Base-by-base conservation (phyloP, 2,329 filamentous ascomycete genomes). In the Aspergillus clavatus region DNA sequence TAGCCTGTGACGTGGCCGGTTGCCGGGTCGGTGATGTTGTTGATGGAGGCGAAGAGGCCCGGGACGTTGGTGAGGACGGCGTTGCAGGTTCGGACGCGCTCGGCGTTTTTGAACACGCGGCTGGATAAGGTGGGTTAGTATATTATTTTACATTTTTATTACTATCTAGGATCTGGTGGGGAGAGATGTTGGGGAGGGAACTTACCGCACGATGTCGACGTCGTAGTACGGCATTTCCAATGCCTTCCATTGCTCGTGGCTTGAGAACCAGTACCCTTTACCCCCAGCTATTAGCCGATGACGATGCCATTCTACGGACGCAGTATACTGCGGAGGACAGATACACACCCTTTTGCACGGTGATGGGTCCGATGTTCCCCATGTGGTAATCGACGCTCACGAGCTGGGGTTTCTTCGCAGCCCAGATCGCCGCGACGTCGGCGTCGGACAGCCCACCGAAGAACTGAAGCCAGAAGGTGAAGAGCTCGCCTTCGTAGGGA, bases 181-280 rank as follows among this genome's bases (percentile, higher is more conserved):
- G 10, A 4, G 3, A 3, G 29, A 18, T 7, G 5, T 8, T 16
- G 29, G 11, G 4, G 0, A 5, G n/a, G 14, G 26, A 16, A 51
- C 50, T 63, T 43, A 55, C 67, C 58, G 57, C 8, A 72, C 59
- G 35, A 72, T 61, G 19, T 70, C 62, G 18, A 72, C 57, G 31
- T 72, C 69, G 41, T 65, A 68, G 45, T 72, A 72, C 0, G 70
- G 70, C 48, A 72, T 58, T 55, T 72, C 64, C 18, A 73, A 51
- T 4, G 68, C 62, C 31, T 72, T 73, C 69, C 70, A 72, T 3
- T 61, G 63, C 40, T 73, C 69, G 29, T 72, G 68, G 28, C 59
- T 62, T 6, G 68, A 70, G 51, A 72, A 72, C 68, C 68, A 71
- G 38, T 59, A 71, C 42, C 53, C 53, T 55, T n/a, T 29, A n/a